These are phyloP conservation scores for Adenanthera pavonina DNA, from an alignment of 306 rosid species.

Conservation along the genomic window DNA sequence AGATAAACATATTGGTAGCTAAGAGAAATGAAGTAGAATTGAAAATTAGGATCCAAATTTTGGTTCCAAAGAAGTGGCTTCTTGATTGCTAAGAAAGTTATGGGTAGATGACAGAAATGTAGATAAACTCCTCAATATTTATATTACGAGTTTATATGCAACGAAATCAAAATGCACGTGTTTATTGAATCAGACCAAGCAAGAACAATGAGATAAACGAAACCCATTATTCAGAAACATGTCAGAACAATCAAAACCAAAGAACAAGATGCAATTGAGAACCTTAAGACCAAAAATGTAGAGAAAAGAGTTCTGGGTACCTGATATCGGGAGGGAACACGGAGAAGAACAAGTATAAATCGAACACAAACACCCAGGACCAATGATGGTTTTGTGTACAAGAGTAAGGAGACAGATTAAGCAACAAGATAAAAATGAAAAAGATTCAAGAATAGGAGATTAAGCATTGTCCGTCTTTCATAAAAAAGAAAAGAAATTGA, in stretches of 20 bases:
- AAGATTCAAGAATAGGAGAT: neutral
- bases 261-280: neutral
- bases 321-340: constrained; percentile 21
- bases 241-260: neutral
- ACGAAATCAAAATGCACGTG: neutral
- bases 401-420: constrained; percentile 6
- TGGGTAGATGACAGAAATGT: neutral
- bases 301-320: constrained; percentile 12
- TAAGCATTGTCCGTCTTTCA: constrained; percentile 6
- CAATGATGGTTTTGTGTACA: constrained; percentile 33
- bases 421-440: constrained; percentile 16
- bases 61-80: neutral
- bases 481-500: constrained; percentile 10
- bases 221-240: neutral
- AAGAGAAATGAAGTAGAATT: neutral
- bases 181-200: neutral
- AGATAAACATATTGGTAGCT: neutral
- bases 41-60: neutral
- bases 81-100: neutral
- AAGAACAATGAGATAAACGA: neutral
- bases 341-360: neutral
- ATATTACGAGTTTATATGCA: neutral
- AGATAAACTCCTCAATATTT: neutral
- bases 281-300: neutral
- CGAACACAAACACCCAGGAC: constrained; percentile 52